A percentile compares a stretch with the other conserved stretches of the same genome.
Conservation (phyloP, 2,329 filamentous ascomycete species). For the Talaromyces amestolkiae region DNA sequence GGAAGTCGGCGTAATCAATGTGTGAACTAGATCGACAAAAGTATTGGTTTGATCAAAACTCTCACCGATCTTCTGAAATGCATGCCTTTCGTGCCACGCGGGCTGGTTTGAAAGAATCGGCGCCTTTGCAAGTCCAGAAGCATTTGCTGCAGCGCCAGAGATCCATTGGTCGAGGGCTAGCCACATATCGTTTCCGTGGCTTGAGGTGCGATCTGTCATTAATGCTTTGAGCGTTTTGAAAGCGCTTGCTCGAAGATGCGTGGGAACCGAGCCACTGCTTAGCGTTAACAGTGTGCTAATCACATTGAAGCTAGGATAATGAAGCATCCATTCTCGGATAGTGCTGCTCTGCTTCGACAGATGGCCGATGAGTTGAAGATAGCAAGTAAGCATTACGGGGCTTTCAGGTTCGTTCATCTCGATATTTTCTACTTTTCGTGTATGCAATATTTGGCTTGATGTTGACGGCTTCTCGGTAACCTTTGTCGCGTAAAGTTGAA, state of each 20-base stretch:
- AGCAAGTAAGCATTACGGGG: slow-evolving; percentile 94
- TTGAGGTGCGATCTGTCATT: slow-evolving; percentile 68
- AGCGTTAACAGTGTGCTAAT: slow-evolving; percentile 74
- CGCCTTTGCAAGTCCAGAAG: slow-evolving; percentile 47
- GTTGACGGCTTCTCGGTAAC: slow-evolving; percentile 68
- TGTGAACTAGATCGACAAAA: slow-evolving; percentile 73
- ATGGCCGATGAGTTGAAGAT: slow-evolving; percentile 82
- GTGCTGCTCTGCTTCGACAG: slow-evolving; percentile 70
- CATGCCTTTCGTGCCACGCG: slow-evolving; percentile 54
- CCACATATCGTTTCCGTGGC: slow-evolving; percentile 75
- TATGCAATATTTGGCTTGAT: slow-evolving; percentile 56
- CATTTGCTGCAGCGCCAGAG: slow-evolving; percentile 50
- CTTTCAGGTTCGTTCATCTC: slow-evolving; percentile 87
- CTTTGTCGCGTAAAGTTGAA: slow-evolving; percentile 77
- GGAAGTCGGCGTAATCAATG: slow-evolving; percentile 62
- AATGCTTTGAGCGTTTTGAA: slow-evolving; percentile 76
- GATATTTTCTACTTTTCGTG: slow-evolving; percentile 61
- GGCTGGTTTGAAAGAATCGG: slow-evolving; percentile 43
- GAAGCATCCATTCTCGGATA: slow-evolving; percentile 71
- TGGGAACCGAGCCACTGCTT: slow-evolving; percentile 71
- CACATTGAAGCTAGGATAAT: slow-evolving; percentile 65
- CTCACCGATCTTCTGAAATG: slow-evolving; percentile 70
- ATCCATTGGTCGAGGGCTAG: slow-evolving; percentile 75
- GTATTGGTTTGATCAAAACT: slow-evolving; percentile 83
- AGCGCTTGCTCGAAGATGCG: slow-evolving; percentile 75